Base-by-base conservation (phyloP, 176 grass and related monocot species). In the Avena sativa region DNA sequence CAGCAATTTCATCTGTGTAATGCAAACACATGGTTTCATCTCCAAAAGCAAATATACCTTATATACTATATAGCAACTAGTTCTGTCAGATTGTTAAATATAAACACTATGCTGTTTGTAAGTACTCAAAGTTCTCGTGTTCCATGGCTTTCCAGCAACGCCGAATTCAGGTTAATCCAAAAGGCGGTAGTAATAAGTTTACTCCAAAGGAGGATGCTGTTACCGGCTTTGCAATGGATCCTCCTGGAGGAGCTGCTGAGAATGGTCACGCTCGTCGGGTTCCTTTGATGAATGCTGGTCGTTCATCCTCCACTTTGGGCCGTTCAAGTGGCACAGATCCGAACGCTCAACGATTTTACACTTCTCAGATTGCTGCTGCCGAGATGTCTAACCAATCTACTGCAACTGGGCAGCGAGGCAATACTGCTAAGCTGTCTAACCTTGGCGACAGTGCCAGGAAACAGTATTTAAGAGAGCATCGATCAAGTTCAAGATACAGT, bases 141-240 rank as follows among this genome's bases (percentile, higher is more conserved):
- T 85, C 36, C 34, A 16, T 90, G 46, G 11, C 28, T 85, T 82
- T 66, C 32, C 86, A 96, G 94, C 86, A 91, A 74, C 87, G 85
- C 15, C 85, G 87, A 7, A 83, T 91, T 87, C 92, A 90, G 50
- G 80, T 82, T 84, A 97, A 96, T 83, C 87, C 94, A 23, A 93
- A 91, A 86, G 86, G 88, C 91, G 79, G 80, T 53, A 92, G 87
- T 40, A 87, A 89, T 73, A 98, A 95, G 86, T 93, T 92, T 53
- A 93, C 88, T 81, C 88, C 93, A 84, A 92, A 95, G 86, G 95
- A 91, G 78, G 93, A 98, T 76, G 86, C 14, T 83, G 76, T 87
- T 49, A 85, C 97, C 51, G 83, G 92, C 32, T 93, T 96, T 58
- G 87, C 88, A 81, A 93, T 94, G 53, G 89, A 96, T 90, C 94